Evolutionary conservation across 352 stramenopile species (phyloP).

Genomic region (Globisporangium alternatum): DNA sequence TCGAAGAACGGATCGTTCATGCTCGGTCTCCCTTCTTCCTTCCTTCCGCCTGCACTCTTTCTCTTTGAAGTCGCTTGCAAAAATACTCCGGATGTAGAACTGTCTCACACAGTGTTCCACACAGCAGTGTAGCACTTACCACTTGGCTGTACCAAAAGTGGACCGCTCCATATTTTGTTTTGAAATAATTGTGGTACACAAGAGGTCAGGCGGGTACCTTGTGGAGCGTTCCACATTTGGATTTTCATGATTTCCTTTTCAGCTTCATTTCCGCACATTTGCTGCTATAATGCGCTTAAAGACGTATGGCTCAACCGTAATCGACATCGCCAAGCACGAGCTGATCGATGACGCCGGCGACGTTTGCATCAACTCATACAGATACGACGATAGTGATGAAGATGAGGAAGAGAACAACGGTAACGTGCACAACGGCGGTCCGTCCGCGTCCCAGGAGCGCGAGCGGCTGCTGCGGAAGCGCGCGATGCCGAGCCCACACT

Average conservation of each 20-base stretch:
- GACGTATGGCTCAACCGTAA: conserved; percentile 6
- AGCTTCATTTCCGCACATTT: too few species aligned
- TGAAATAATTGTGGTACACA: too few species aligned
- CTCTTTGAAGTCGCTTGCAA: conserved; percentile 17
- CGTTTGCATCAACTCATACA: background rate
- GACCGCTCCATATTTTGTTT: background rate
- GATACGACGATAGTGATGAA: background rate
- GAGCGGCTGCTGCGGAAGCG: conserved; percentile 5
- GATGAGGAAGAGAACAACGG: background rate
- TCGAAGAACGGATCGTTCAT: conserved; percentile 53
- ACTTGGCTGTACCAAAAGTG: background rate
- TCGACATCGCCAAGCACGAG: conserved; percentile 9
- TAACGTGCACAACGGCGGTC: background rate
- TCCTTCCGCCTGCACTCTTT: background rate
- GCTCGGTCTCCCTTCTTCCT: background rate
- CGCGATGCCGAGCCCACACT: background rate
- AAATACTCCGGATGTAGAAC: background rate
- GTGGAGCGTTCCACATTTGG: too few species aligned
- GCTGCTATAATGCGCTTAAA: conserved; percentile 7
- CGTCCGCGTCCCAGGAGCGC: background rate
- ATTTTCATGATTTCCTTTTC: too few species aligned
- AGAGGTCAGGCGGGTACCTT: too few species aligned
- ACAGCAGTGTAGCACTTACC: background rate
- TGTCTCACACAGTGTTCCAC: background rate
- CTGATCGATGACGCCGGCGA: background rate